Evolutionary conservation across 805 yeast species (phyloP), one percentile per base, ranked within the genome.

Genomic region (Metschnikowia gelsemii): DNA sequence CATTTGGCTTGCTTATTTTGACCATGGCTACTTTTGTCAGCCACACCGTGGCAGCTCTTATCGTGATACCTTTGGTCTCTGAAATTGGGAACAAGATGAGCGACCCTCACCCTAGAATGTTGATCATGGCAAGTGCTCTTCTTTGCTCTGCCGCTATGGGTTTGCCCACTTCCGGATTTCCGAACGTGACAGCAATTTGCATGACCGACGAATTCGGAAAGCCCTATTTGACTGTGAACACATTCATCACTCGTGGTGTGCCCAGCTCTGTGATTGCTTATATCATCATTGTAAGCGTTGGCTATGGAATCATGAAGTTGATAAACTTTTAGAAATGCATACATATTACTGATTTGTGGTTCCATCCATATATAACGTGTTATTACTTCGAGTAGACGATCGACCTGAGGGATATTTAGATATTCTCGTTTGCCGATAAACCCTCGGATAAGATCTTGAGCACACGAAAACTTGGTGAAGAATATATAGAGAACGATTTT

Each of bases 141-240:
- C 68, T 93, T 47, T 87, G 97, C 56, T 91, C 98, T 0, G 82
- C 86, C 26, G 99, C 98, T 2, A 93, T 93, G 98, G 98, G 96
- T 1, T 69, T 93, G 40, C 98, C 99, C 21, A 93, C 98, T 0
- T 86, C 96, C 2, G 98, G 99, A 0, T 91, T 93, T 72, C 99
- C 99, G 4, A 93, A 93, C 56, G 96, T 93, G 25, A 89, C 98
- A 0, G 99, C 98, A 0, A 88, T 93, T 47, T 89, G 97, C 44
- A 80, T 89, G 80, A 82, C 90, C 5, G 96, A 93, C 61, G 96
- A 87, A 55, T 76, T 90, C 30, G 98, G 98, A 8, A 83, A 84
- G 42, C 88, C 95, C 14, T 93, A 93, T 58, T 68, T 93, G 54
- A 84, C 89, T 0, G 98, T 90, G 12, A 76, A 80, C 12, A 85